phyloP scores from a whole-genome alignment of 495 filamentous ascomycete species.

The Xylaria intraflava region DNA sequence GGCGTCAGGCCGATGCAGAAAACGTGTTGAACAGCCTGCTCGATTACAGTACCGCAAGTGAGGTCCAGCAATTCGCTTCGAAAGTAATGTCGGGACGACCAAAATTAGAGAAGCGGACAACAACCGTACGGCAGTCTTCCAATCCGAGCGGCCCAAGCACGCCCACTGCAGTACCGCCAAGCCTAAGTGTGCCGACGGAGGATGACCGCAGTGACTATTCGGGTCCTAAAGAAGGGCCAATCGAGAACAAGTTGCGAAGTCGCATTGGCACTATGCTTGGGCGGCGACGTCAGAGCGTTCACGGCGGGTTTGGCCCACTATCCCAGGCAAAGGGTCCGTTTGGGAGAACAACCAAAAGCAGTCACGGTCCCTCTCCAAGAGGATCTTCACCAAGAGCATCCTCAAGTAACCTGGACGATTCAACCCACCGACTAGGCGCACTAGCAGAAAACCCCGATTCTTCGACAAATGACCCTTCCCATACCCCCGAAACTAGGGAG shows the following conservation, averaged over 20 bases:
- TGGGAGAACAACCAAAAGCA: constrained; percentile 44
- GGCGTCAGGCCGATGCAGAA: constrained; percentile 68
- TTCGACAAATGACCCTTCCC: constrained; percentile 19
- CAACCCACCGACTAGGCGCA: constrained; percentile 44
- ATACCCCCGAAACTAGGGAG: constrained; percentile 23
- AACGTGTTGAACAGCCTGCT: constrained; percentile 76
- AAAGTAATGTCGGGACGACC: constrained; percentile 44
- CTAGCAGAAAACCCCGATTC: constrained; percentile 42
- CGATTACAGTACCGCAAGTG: constrained; percentile 79
- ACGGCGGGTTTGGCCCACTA: constrained; percentile 44
- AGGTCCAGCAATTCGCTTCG: constrained; percentile 78
- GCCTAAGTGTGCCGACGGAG: constrained; percentile 18
- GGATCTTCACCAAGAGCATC: constrained; percentile 48
- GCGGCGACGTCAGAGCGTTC: constrained; percentile 53
- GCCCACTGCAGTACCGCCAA: constrained; percentile 23
- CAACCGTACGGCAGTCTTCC: constrained; percentile 34
- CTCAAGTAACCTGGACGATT: constrained; percentile 48
- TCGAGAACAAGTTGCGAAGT: constrained; percentile 52
- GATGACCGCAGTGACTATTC: constrained; percentile 62
- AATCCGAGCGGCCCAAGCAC: constrained; percentile 28
- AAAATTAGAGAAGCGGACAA: constrained; percentile 38
- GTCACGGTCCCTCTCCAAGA: constrained; percentile 45
- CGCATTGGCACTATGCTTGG: constrained; percentile 77
- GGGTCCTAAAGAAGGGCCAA: constrained; percentile 40
- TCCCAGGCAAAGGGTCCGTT: constrained; percentile 46